These are phyloP conservation scores for Carnegiea gigantea DNA, from an alignment of 179 eudicot genomes.

Conservation along the genomic window DNA sequence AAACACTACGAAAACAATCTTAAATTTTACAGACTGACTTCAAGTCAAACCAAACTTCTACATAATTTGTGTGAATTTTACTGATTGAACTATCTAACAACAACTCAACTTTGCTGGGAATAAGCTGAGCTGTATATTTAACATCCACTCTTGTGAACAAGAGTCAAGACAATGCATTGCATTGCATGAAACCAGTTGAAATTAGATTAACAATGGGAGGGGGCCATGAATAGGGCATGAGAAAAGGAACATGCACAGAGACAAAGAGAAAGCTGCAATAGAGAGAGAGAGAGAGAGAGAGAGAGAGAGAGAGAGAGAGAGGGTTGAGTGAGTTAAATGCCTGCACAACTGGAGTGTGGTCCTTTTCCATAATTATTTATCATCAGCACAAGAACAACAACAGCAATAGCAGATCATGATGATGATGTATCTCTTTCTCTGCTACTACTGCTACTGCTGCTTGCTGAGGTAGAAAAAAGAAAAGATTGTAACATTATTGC, in stretches of 20 bases:
- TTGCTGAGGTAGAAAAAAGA: background rate
- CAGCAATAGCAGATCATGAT: background rate
- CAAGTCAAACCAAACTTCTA: too few species aligned
- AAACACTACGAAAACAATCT: too few species aligned
- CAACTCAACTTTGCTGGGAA: too few species aligned
- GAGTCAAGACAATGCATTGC: too few species aligned
- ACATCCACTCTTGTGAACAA: too few species aligned
- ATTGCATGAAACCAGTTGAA: too few species aligned
- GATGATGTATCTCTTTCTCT: background rate
- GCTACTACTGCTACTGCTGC: background rate
- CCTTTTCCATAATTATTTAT: background rate
- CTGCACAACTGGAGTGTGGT: background rate
- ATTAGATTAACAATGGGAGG: background rate
- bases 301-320: background rate
- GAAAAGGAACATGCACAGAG: background rate
- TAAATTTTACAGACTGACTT: too few species aligned
- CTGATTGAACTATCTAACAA: too few species aligned
- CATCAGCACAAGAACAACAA: background rate
- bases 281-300: background rate
- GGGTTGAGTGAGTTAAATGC: background rate
- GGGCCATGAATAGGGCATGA: slow-evolving; percentile 3
- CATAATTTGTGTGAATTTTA: too few species aligned
- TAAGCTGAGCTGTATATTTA: too few species aligned
- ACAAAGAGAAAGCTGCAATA: slow-evolving; percentile 9
- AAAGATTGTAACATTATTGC: background rate